Base-by-base conservation (phyloP, 441 rosid species). In the Isatis lusitanica region DNA sequence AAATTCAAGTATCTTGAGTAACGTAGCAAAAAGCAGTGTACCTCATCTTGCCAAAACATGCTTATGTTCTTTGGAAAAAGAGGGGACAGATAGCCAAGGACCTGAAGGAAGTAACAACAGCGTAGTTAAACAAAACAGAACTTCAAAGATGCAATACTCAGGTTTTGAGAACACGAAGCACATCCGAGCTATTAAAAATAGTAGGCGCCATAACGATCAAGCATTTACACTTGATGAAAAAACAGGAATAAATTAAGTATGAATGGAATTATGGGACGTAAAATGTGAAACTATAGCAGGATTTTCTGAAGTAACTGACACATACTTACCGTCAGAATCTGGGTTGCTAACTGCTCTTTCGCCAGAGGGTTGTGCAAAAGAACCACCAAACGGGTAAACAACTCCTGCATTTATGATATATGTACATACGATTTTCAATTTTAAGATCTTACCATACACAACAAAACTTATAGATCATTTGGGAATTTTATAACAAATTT, bases 21-120 rank as follows among this genome's bases (percentile, higher is more conserved):
- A 57, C 18, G 63, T 36, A 58, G 24, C 64, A 83, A 75, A 80
- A 63, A 77, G 51, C 66, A 74, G 50, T 68, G 62, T 89, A 96
- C 99, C 99, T 96, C 99, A 79, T 95, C 99, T 82, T 95, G 98
- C 99, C 98, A 95, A 84, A 90, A 91, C 88, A 95, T 78, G 83
- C 82, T 80, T 69, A 87, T 87, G 76, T 91, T 93, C 85, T 81
- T 93, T 15, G 98, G 98, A 71, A 88, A 95, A 31, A 93, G 90
- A 65, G 98, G 94, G 61, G 99, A 90, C 88, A 95, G 78, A 83
- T 86, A 86, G 84, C 86, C 87, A 50, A 95, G 94, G 70, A 93
- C 99, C 98, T 95, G 85, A 79, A 83, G 62, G 74, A 61, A 52
- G 69, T 66, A 77, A 62, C 24, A 66, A 43, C 46, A 47, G 53